Evolutionary conservation across 495 filamentous ascomycete species (phyloP).

Genomic region (Friedmanniomyces endolithicus): DNA sequence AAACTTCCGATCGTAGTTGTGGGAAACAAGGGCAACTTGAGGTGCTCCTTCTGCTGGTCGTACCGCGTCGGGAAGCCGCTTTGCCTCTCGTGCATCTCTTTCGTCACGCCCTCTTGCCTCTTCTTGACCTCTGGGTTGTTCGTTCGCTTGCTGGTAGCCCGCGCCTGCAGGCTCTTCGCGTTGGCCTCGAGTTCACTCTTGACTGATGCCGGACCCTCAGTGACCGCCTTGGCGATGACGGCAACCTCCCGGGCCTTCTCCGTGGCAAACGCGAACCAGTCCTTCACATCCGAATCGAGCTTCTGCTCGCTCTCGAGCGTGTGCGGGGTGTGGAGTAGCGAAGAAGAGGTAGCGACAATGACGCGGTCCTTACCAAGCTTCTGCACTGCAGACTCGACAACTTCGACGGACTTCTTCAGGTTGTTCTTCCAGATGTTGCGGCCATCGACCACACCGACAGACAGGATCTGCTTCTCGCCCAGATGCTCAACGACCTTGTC

Average conservation of each 20-base stretch:
- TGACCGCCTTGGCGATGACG: constrained; percentile 92
- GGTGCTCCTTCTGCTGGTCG: constrained; percentile 68
- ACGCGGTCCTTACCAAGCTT: constrained; percentile 92
- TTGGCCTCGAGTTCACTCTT: constrained; percentile 82
- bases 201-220: constrained; percentile 75
- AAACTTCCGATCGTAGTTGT: constrained; percentile 99
- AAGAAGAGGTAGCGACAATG: constrained; percentile 90
- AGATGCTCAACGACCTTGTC: constrained; percentile 62
- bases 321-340: constrained; percentile 94
- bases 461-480: constrained; percentile 76
- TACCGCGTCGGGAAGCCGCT: constrained; percentile 73
- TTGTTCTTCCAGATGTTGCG: constrained; percentile 99
- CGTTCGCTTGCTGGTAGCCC: constrained; percentile 81
- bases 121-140: constrained; percentile 96
- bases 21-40: constrained; percentile 91
- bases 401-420: constrained; percentile 79
- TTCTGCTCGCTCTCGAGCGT: constrained; percentile 96
- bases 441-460: constrained; percentile 89
- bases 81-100: constrained; percentile 79
- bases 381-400: constrained; percentile 76
- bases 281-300: constrained; percentile 75
- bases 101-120: constrained; percentile 73
- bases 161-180: constrained; percentile 75
- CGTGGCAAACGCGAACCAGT: constrained; percentile 97
- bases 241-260: constrained; percentile 89